Conservation (phyloP, 2,329 filamentous ascomycete genomes). For the Aspergillus piperis region DNA sequence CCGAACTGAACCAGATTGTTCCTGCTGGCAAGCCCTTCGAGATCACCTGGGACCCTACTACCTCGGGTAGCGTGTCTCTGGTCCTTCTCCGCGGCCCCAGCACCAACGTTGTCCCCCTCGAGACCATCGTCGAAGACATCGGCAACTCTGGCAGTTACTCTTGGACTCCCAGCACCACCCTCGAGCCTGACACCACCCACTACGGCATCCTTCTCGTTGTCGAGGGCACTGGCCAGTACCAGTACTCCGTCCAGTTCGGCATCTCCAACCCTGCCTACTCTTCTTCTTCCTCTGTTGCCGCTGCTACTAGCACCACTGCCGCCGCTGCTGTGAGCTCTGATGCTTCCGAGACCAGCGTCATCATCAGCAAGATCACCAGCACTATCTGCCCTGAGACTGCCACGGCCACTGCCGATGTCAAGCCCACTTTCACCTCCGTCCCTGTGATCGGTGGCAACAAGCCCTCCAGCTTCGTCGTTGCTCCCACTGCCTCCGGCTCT, state of each 20-base stretch:
- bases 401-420: slow-evolving; percentile 11
- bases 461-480: slow-evolving; percentile 15
- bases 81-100: slow-evolving; percentile 62
- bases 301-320: slow-evolving; percentile 11
- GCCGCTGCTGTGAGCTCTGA: slow-evolving; percentile 18
- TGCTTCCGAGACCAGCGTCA: slow-evolving; percentile 12
- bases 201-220: slow-evolving; percentile 65
- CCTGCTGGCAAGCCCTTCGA: slow-evolving; percentile 57
- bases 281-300: slow-evolving; percentile 7
- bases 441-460: slow-evolving; percentile 11
- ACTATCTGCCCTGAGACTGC: slow-evolving; percentile 18
- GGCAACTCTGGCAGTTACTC: slow-evolving; percentile 57
- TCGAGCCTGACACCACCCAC: slow-evolving; percentile 52
- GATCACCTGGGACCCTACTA: slow-evolving; percentile 58
- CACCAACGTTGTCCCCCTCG: slow-evolving; percentile 54
- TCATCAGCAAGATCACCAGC: slow-evolving; percentile 8
- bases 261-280: slow-evolving; percentile 42
- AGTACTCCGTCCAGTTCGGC: slow-evolving; percentile 65
- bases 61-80: slow-evolving; percentile 52
- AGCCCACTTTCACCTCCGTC: slow-evolving; percentile 13
- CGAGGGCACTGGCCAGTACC: slow-evolving; percentile 61
- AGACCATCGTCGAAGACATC: slow-evolving; percentile 55
- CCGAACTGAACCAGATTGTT: slow-evolving; percentile 55
- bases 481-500: slow-evolving; percentile 12
- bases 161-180: slow-evolving; percentile 55